Evolutionary conservation across 2,329 filamentous ascomycete species (phyloP), one percentile per base, ranked within the genome.

Genomic region (Colletotrichum sp.): DNA sequence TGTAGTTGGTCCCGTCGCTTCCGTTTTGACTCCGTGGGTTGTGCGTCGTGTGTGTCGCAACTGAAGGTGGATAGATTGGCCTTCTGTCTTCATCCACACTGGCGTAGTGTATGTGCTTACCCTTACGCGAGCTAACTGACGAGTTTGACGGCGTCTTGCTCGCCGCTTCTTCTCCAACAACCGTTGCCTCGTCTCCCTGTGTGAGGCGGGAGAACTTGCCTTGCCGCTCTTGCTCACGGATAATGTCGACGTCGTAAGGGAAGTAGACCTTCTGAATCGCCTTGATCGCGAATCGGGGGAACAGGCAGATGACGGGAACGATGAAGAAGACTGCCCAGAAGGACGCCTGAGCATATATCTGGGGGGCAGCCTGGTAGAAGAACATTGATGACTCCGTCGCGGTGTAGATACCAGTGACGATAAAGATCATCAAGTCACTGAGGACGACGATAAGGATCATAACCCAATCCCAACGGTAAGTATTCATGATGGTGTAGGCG

Each of bases 391-490:
- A 71, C 30, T 76, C 66, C 52, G 87, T 86, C 5, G 89, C 84
- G 0, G 90, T 90, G 86, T 98, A 99, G 48, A 98, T 90, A 34
- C 96, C 97, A 7, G 97, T 98, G 96, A 97, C 99, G 87, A 98
- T 94, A 89, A 96, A 99, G 82, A 99, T 92, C 80, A 98, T 91
- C 34, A 99, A 84, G 77, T 94, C 94, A 85, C 96, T 98, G 84
- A 99, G 90, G 28, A 86, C 86, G 67, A 98, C 94, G 77, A 98
- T 93, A 75, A 98, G 87, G 26, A 96, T 85, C 86, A 98, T 98
- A 81, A 99, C 89, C 96, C 96, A 99, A 84, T 99, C 97, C 97
- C 97, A 99, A 76, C 96, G 92, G 85, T 98, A 99, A 1, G 95
- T 98, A 86, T 99, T 99, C 87, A 99, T 93, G 78, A 99, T 88